These are phyloP conservation scores for Penicillium macrosclerotiorum DNA, from an alignment of 495 filamentous ascomycete species.

Conservation along the genomic window DNA sequence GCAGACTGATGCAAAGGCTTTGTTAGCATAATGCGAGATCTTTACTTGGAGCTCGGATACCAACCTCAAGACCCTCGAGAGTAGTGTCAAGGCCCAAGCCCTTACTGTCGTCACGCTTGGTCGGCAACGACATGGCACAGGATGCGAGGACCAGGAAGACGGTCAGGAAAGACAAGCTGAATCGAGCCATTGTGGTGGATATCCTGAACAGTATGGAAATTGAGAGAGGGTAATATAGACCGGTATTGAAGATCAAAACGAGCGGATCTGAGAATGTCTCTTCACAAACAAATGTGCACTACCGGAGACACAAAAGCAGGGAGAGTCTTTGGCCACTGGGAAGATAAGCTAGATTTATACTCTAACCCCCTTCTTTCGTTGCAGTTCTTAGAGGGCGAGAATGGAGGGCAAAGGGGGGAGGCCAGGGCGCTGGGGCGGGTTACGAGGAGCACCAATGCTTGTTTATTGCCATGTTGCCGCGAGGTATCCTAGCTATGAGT, in stretches of 20 bases:
- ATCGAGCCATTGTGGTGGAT: conserved; percentile 35
- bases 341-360: conserved; percentile 16
- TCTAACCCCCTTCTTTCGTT: conserved; percentile 8
- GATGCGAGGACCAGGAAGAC: conserved; percentile 32
- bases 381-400: conserved; percentile 5
- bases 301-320: background rate
- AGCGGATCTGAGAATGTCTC: conserved; percentile 7
- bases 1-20: conserved; percentile 13
- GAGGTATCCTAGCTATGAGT: background rate
- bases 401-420: conserved; percentile 1
- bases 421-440: background rate
- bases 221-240: conserved; percentile 8
- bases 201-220: conserved; percentile 9
- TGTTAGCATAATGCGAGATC: too few relatives aligned
- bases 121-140: conserved; percentile 31
- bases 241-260: conserved; percentile 5
- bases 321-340: background rate
- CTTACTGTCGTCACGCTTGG: conserved; percentile 19
- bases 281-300: conserved; percentile 5
- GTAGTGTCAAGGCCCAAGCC: conserved; percentile 13
- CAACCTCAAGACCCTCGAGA: conserved; percentile 18
- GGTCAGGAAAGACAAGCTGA: conserved; percentile 33
- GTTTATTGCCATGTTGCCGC: background rate
- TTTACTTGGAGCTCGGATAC: background rate
- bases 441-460: background rate